Evolutionary conservation across 2,329 filamentous ascomycete species (phyloP), one percentile per base, ranked within the genome.

Genomic region (Cryphonectria japonica): DNA sequence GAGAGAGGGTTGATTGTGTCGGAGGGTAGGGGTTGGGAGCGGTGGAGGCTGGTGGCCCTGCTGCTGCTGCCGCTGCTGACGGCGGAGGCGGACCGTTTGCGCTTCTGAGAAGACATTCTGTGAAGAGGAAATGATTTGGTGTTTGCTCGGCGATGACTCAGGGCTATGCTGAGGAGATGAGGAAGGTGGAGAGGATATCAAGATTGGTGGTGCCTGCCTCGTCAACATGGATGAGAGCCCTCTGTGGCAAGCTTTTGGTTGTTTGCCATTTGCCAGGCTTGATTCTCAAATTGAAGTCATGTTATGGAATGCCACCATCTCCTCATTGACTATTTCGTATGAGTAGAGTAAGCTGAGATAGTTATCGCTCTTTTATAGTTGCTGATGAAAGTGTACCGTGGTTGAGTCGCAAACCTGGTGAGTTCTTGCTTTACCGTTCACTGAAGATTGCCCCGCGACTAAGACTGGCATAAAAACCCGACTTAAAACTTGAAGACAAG

Each of bases 1-100:
- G 86, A 89, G 75, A 86, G 81, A 1, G 88, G 87, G 76, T 89
- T 89, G 77, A 87, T 86, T 68, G 80, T 76, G 63, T 80, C 78
- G 19, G 75, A 72, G 0, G 79, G 80, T 19, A 79, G 76, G 74
- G 50, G 74, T 0, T 72, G 67, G 32, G 67, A 54, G 59, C 54
- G 71, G 37, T 69, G 72, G 72, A 22, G 16, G 43, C 6, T 19
- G 11, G 37, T 3, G 37, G 37, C 37, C 26, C 26, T 26, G 37
- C 2, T 39, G 37, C 2, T 39, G 37, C 52, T 29, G 46, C 62
- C 41, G 71, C 69, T 59, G 69, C 74, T 74, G 72, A 72, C 63
- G 68, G 69, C 69, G 9, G 75, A 77, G 34, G 69, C 41, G 5
- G 78, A 73, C 71, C 80, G 78, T 73, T 79, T 81, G 67, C 80